Evolutionary conservation across 768 basidiomycete species (phyloP).

Genomic region (Gloeostereum incarnatum): DNA sequence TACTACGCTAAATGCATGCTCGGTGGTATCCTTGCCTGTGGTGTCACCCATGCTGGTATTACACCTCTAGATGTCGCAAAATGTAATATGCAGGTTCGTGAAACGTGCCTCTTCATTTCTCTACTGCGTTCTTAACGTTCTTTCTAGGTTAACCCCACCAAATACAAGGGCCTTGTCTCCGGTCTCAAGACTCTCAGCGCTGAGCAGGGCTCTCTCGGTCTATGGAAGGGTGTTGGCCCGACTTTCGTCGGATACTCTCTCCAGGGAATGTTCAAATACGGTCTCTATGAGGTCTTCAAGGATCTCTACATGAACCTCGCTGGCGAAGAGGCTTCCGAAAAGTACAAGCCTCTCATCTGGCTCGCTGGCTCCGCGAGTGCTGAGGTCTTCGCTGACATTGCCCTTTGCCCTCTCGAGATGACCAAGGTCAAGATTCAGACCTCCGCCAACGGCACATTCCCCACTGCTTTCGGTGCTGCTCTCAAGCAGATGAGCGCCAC

Average conservation of each 20-base stretch:
- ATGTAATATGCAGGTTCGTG: constrained; percentile 82
- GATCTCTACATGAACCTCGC: constrained; percentile 84
- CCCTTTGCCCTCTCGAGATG: constrained; percentile 93
- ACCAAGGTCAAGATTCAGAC: constrained; percentile 90
- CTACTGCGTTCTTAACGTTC: constrained; percentile 1
- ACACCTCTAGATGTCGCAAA: constrained; percentile 85
- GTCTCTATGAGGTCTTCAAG: constrained; percentile 97
- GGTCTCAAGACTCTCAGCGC: constrained; percentile 57
- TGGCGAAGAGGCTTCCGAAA: constrained; percentile 69
- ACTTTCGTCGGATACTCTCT: constrained; percentile 91
- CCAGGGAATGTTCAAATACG: constrained; percentile 98
- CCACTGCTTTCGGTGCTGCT: constrained; percentile 63
- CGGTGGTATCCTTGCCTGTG: constrained; percentile 82
- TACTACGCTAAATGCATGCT: constrained; percentile 87
- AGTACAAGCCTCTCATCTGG: constrained; percentile 90
- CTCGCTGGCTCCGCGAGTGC: constrained; percentile 90
- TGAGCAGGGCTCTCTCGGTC: constrained; percentile 77
- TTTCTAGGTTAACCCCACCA: constrained; percentile 60
- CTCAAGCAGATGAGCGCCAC: constrained; percentile 59
- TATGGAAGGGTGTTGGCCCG: constrained; percentile 93
- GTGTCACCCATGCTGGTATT: constrained; percentile 81
- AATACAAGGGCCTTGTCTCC: constrained; percentile 61
- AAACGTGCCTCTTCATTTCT: constrained; percentile 2
- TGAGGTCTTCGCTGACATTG: constrained; percentile 93
- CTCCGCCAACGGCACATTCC: constrained; percentile 67